Evolutionary conservation across 805 yeast genomes (phyloP), one percentile per base, ranked within the genome.

Genomic region (Lipomyces orientalis): DNA sequence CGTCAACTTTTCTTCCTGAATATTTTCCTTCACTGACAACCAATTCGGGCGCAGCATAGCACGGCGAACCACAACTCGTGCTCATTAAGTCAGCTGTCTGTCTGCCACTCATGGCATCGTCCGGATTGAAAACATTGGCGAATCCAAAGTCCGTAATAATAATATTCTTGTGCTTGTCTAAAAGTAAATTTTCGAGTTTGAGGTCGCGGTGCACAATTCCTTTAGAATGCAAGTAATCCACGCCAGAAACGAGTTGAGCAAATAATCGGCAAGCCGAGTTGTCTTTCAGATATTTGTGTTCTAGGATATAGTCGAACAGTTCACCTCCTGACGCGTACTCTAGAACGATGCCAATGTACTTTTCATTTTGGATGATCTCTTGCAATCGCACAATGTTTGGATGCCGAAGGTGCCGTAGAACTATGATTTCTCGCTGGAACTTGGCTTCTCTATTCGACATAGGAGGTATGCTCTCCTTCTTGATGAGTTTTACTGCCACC

Each of bases 301-400:
- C 90, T 67, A 93, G 85, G 67, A 95, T 95, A 77, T 93, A 91
- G 77, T 93, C 97, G 76, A 95, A 95, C 69, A 95, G 85, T 78
- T 95, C 99, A 63, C 99, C 99, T 14, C 98, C 98, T 1, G 97
- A 90, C 1, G 98, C 98, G 79, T 94, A 95, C 75, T 95, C 98
- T 66, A 95, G 83, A 1, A 95, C 98, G 33, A 95, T 95, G 29
- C 99, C 99, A 68, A 95, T 93, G 79, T 95, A 94, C 76, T 91
- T 91, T 60, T 96, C 97, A 76, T 91, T 90, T 78, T 93, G 97
- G 77, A 95, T 83, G 29, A 95, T 98, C 76, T 94, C 97, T 71
- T 93, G 97, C 64, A 95, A 81, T 69, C 88, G 86, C 60, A 95
- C 97, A 73, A 95, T 93, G 78, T 95, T 94, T 29, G 99, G 99